phyloP scores from a whole-genome alignment of 139 green algal species.

The Coelastrella sp. region DNA sequence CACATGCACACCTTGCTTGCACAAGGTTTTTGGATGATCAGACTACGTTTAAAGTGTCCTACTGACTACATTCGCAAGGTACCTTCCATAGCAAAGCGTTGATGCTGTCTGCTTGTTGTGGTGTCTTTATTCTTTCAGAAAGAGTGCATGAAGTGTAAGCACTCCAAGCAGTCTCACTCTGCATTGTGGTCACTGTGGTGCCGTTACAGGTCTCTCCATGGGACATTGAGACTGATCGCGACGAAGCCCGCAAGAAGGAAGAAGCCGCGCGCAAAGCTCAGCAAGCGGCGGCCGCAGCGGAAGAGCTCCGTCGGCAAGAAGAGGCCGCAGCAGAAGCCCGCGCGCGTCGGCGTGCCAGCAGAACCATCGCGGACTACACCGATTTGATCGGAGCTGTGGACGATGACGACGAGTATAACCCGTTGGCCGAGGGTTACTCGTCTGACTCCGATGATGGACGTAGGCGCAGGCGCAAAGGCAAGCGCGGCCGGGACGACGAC shows the following conservation, averaged over 20 bases:
- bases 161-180: neutral
- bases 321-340: constrained; percentile 16
- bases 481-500: constrained; percentile 14
- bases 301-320: constrained; percentile 44
- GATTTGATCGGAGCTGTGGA: neutral
- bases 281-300: constrained; percentile 63
- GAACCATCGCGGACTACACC: constrained; percentile 15
- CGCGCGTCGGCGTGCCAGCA: constrained; percentile 6
- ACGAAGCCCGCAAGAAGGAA: constrained; percentile 58
- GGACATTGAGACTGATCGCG: constrained; percentile 87
- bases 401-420: constrained; percentile 45
- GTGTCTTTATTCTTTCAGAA: neutral
- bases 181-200: no score
- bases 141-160: neutral
- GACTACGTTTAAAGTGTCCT: no score
- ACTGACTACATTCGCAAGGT: no score
- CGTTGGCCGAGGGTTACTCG: neutral
- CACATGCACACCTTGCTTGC: no score
- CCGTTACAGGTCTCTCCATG: constrained; percentile 76
- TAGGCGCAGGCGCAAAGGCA: constrained; percentile 13
- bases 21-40: no score
- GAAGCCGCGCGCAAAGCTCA: constrained; percentile 43
- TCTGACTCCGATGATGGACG: neutral
- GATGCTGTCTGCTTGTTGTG: neutral
- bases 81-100: no score